Base-by-base conservation (phyloP, 805 yeast species). In the Komagataella ulmi region DNA sequence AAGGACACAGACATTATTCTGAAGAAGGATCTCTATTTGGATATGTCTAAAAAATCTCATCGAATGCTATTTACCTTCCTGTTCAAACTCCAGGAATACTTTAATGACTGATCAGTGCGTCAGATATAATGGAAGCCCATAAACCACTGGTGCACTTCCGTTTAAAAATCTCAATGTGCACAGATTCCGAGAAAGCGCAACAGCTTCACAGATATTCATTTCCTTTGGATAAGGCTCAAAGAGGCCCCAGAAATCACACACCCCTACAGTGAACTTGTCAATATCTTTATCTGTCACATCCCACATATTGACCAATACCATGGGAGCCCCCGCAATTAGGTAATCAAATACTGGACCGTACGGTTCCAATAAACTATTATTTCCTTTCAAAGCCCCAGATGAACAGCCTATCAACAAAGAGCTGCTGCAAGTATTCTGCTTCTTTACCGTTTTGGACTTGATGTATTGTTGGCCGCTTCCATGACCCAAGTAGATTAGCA, bases 271-370 rank as follows among this genome's bases (percentile, higher is more conserved):
- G 58, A 90, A 88, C 58, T 73, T 75, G 65, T 93, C 98, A 50
- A 88, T 87, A 63, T 93, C 99, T 57, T 86, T 89, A 65, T 93
- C 98, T 0, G 98, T 93, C 3, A 93, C 97, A 64, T 89, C 97
- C 99, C 99, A 93, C 52, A 93, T 66, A 59, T 88, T 88, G 0
- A 88, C 97, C 44, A 93, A 67, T 1, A 88, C 74, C 80, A 85
- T 74, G 0, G 96, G 93, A 49, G 88, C 78, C 0, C 96, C 95
- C 19, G 89, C 93, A 7, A 77, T 68, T 24, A 93, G 63, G 72
- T 89, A 89, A 50, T 85, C 80, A 57, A 77, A 75, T 0, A 88
- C 76, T 2, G 91, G 85, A 1, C 97, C 96, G 55, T 76, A 73
- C 0, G 93, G 83, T 55, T 81, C 88, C 53, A 85, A 72, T 6